A percentile compares a stretch with the other conserved stretches of the same genome.
Conservation (phyloP, 768 basidiomycete species). For the Tricholomella constricta region DNA sequence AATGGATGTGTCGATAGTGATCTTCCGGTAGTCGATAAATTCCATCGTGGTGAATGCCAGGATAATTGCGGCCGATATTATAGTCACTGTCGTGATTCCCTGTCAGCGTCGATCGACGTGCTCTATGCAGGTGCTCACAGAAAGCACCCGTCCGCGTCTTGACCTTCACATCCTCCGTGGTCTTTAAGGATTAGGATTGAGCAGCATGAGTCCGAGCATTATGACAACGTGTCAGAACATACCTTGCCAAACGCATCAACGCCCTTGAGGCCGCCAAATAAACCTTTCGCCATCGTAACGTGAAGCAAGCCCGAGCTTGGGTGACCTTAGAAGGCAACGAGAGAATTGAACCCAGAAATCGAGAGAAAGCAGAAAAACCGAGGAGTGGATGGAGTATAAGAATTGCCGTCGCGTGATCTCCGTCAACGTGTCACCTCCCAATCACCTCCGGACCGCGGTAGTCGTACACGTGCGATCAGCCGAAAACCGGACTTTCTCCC, state of each 20-base stretch:
- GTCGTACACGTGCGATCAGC: constrained; percentile 20
- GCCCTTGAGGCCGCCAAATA: constrained; percentile 79
- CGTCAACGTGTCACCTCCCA: constrained; percentile 39
- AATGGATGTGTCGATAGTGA: constrained; percentile 87
- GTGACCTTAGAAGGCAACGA: constrained; percentile 30
- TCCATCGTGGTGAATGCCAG: constrained; percentile 90
- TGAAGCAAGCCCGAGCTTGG: constrained; percentile 36
- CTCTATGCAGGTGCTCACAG: constrained; percentile 49
- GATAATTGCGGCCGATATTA: constrained; percentile 91
- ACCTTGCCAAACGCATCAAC: constrained; percentile 99
- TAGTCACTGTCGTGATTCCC: constrained; percentile 64
- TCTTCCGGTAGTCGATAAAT: constrained; percentile 91
- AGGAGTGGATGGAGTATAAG: constrained; percentile 15
- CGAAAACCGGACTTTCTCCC: constrained; percentile 32
- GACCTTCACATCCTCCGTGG: constrained; percentile 99
- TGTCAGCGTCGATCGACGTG: constrained; percentile 3
- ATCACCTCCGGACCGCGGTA: no score
- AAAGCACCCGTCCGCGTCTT: constrained; percentile 94
- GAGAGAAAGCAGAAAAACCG: constrained; percentile 15
- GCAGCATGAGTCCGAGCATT: constrained; percentile 3
- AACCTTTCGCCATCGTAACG: constrained; percentile 71
- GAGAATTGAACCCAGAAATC: constrained; percentile 24
- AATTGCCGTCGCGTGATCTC: constrained; percentile 19
- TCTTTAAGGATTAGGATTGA: constrained; percentile 50
- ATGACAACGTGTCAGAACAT: constrained; percentile 23